Conservation (phyloP, 2,329 filamentous ascomycete genomes). For the Fusarium nematophilum region DNA sequence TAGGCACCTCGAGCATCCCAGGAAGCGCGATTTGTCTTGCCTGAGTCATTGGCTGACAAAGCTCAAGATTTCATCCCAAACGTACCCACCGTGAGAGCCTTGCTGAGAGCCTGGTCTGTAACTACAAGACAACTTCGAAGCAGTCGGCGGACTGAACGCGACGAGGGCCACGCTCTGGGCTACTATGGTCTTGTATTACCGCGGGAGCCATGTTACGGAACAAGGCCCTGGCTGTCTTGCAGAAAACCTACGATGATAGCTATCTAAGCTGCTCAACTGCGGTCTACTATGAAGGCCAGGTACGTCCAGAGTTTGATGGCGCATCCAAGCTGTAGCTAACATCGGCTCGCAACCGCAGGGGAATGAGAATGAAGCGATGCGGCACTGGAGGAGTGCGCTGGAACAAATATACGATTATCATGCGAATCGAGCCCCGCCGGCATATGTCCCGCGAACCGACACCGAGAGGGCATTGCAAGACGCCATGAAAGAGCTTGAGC, state of each 20-base stretch:
- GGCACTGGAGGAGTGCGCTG: conserved; percentile 89
- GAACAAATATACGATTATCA: conserved; percentile 90
- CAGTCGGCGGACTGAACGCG: conserved; percentile 33
- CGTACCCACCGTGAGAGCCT: conserved; percentile 6
- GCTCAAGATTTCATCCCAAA: conserved; percentile 4
- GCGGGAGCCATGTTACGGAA: conserved; percentile 63
- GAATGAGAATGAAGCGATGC: conserved; percentile 89
- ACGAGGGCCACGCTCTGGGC: conserved; percentile 34
- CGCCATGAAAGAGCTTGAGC: conserved; percentile 83
- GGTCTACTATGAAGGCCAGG: conserved; percentile 95
- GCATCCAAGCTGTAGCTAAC: conserved; percentile 16
- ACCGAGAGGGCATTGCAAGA: conserved; percentile 86
- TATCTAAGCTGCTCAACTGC: conserved; percentile 95
- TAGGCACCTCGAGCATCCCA: background rate
- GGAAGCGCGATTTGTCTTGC: background rate
- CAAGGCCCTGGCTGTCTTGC: conserved; percentile 75
- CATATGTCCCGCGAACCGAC: conserved; percentile 78
- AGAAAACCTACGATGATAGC: conserved; percentile 98
- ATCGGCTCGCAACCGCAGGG: conserved; percentile 66
- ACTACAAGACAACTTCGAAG: conserved; percentile 4
- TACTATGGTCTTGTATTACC: conserved; percentile 43
- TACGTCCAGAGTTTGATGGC: conserved; percentile 52
- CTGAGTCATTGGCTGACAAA: conserved; percentile 5
- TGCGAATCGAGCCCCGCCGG: conserved; percentile 76
- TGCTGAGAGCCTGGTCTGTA: conserved; percentile 10